These are phyloP conservation scores for Solanum microdontum DNA, from an alignment of 257 asterid genomes.

Conservation along the genomic window DNA sequence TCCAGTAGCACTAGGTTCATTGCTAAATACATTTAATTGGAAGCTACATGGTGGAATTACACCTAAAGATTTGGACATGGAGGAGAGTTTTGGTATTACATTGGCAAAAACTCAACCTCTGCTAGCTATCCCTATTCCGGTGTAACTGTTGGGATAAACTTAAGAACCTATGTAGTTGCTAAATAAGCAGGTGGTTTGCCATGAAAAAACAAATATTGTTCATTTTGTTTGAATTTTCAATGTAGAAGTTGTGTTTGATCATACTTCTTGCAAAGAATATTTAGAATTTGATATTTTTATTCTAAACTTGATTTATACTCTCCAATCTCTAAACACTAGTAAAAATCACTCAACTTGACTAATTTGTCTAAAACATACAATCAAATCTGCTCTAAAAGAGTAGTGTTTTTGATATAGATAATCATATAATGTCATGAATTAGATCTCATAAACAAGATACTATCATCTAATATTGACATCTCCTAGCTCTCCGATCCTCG, in stretches of 20 bases:
- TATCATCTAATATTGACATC: not conserved
- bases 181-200: not conserved
- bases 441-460: not conserved
- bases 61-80: slow-evolving; percentile 18
- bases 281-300: not conserved
- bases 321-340: not conserved
- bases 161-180: not conserved
- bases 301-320: not conserved
- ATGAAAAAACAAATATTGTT: not conserved
- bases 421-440: not conserved
- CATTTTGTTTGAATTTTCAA: not conserved
- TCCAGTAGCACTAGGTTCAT: slow-evolving; percentile 19
- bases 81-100: slow-evolving; percentile 20
- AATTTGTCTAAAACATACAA: not conserved
- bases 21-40: slow-evolving; percentile 21
- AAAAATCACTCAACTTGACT: not conserved
- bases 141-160: not conserved
- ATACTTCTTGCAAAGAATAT: not conserved
- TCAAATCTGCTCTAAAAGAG: too few relatives aligned
- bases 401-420: too few relatives aligned
- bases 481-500: not conserved
- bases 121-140: slow-evolving; percentile 9
- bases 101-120: slow-evolving; percentile 15
- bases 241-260: not conserved
- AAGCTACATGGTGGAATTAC: slow-evolving; percentile 13